These are phyloP conservation scores for Camillea tinctor DNA, from an alignment of 2,329 filamentous ascomycete genomes.

Conservation along the genomic window DNA sequence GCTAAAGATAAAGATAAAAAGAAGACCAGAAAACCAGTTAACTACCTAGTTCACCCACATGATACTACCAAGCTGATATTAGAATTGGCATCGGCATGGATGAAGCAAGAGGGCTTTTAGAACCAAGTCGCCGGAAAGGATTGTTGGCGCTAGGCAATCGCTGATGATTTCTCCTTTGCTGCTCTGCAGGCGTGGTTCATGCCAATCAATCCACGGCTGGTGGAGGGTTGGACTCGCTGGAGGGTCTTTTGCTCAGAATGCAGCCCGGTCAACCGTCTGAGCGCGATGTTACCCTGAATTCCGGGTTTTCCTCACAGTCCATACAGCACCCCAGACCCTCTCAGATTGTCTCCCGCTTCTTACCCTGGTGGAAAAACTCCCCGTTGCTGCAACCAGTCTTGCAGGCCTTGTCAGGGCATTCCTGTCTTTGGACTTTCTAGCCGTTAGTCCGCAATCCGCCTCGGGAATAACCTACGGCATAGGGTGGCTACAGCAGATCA, in stretches of 20 bases:
- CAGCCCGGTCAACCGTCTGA: constrained; percentile 6
- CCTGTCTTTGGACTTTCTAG: background rate
- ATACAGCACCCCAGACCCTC: background rate
- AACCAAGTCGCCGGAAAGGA: background rate
- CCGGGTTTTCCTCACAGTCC: constrained; percentile 1
- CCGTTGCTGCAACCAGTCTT: background rate
- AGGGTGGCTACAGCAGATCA: background rate
- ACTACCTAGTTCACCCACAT: background rate
- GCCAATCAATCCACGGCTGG: background rate
- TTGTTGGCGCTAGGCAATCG: background rate
- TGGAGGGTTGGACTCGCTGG: background rate
- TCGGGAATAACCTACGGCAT: background rate
- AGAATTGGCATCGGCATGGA: background rate
- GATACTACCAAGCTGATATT: background rate
- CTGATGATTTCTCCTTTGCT: background rate
- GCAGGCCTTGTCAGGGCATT: background rate
- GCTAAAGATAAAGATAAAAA: background rate
- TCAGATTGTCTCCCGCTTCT: constrained; percentile 1
- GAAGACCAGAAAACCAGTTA: no score
- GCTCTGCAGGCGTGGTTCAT: background rate
- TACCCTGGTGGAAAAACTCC: constrained; percentile 2
- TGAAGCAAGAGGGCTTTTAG: background rate
- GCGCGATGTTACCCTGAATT: constrained; percentile 12
- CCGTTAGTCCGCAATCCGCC: background rate
- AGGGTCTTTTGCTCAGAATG: constrained; percentile 2